Evolutionary conservation across 306 rosid species (phyloP), one percentile per base, ranked within the genome.

Genomic region (Lotus japonicus): DNA sequence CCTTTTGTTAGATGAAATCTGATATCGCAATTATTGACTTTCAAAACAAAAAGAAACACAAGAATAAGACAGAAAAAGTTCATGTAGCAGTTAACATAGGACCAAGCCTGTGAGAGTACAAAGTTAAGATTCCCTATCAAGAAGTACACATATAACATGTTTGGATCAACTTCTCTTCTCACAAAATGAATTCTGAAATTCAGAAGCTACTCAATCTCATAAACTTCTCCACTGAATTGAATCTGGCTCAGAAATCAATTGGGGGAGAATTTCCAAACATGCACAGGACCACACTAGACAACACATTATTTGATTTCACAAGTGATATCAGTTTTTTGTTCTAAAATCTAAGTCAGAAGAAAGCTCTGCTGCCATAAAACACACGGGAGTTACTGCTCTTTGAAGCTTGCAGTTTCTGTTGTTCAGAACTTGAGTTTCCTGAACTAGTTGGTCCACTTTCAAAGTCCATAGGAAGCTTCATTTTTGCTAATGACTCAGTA

Each of bases 301-400:
- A 45, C 70, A 81, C 86, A 85, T 88, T 84, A 86, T 88, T 88
- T 73, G 70, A 80, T 55, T 77, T 80, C 82, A 76, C 77, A 66
- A 83, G 83, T 68, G 64, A 75, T 39, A 84, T 76, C 84, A 81
- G 81, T 59, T 73, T 68, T 31, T 8, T 64, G 4, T 38, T 78
- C 83, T 79, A 84, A 82, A 77, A 73, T 76, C 88, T 82, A 69
- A 75, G 86, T 84, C 84, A 92, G 84, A 92, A 92, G 87, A 92
- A 92, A 70, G 98, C 98, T 64, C 98, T 76, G 64, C 98, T 92
- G 11, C 98, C 98, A 36, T 92, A 92, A 57, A 89, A 94, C 73
- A 94, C 97, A 4, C 98, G 94, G 7, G 95, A 72, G 72, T 79
- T 83, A 9, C 54, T 45, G 38, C 66, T 86, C 83, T 85, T 89